phyloP scores from a whole-genome alignment of 345 rosid species.

The Rhodamnia rubescens region DNA sequence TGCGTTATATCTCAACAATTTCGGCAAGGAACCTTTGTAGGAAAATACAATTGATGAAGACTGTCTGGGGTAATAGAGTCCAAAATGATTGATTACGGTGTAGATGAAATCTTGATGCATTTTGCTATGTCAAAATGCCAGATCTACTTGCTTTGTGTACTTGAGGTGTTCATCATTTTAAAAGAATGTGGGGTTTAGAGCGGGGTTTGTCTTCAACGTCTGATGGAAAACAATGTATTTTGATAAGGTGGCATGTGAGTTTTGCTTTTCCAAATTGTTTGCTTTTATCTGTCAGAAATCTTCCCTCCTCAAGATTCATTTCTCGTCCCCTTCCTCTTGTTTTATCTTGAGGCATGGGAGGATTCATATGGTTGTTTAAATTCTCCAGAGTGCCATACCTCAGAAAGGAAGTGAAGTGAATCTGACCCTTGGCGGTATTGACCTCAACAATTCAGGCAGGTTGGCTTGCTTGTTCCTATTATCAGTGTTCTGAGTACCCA shows the following conservation, averaged over 20 bases:
- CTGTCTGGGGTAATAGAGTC: background rate
- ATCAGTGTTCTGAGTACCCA: background rate
- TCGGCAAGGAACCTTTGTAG: background rate
- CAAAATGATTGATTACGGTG: background rate
- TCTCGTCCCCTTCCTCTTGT: background rate
- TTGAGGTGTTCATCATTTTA: background rate
- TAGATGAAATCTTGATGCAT: background rate
- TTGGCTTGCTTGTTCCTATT: conserved; percentile 47
- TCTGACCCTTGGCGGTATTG: conserved; percentile 80
- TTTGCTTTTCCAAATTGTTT: background rate
- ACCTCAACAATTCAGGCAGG: conserved; percentile 99
- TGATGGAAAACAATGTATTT: background rate
- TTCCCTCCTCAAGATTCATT: background rate
- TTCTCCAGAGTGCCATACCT: conserved; percentile 40
- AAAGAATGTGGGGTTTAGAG: background rate
- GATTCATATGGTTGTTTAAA: background rate
- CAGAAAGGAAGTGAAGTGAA: conserved; percentile 65
- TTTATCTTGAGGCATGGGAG: background rate
- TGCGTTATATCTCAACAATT: background rate
- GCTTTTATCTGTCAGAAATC: background rate
- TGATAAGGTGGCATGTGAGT: background rate
- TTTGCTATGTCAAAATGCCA: background rate
- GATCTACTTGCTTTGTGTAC: background rate
- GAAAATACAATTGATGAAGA: background rate
- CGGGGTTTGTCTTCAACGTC: background rate